Evolutionary conservation across 345 rosid species (phyloP).

Genomic region (Clausena lansium): DNA sequence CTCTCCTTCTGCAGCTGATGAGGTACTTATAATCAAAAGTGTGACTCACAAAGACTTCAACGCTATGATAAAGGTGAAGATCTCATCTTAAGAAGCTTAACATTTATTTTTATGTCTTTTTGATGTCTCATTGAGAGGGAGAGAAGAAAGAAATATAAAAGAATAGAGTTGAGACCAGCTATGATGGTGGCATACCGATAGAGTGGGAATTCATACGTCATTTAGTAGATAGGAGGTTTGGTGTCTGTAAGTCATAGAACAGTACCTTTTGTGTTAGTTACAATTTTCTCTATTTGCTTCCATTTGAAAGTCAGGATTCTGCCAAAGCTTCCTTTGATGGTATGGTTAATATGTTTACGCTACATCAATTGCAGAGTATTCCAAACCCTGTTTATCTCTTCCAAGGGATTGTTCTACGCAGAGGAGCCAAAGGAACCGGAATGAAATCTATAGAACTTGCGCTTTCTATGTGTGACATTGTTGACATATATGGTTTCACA

Average conservation of each 20-base stretch:
- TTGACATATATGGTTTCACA: slow-evolving; percentile 92
- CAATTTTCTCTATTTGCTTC: neutral
- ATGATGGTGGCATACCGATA: slow-evolving; percentile 3
- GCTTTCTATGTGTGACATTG: slow-evolving; percentile 91
- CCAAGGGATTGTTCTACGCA: slow-evolving; percentile 91
- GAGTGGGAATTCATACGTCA: slow-evolving; percentile 5
- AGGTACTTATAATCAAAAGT: slow-evolving; percentile 94
- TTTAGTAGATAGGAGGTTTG: slow-evolving; percentile 8
- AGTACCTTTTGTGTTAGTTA: neutral
- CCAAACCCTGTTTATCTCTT: slow-evolving; percentile 98
- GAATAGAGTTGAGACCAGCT: neutral
- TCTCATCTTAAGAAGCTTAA: neutral
- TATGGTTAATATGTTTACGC: slow-evolving; percentile 12
- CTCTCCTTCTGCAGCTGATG: slow-evolving; percentile 59
- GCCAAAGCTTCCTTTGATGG: neutral
- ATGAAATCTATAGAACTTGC: slow-evolving; percentile 96
- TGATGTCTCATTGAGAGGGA: neutral
- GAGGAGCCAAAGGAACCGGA: slow-evolving; percentile 99
- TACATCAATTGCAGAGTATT: slow-evolving; percentile 54
- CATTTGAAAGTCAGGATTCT: neutral
- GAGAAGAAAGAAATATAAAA: neutral
- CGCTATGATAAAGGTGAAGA: slow-evolving; percentile 82
- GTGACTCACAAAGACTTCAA: slow-evolving; percentile 87
- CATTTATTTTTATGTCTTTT: neutral
- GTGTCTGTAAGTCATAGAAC: slow-evolving; percentile 3